Percentiles rank a stretch among this genome's conserved stretches.
Conservation (phyloP, 768 basidiomycete genomes). For the Mycena vitilis region DNA sequence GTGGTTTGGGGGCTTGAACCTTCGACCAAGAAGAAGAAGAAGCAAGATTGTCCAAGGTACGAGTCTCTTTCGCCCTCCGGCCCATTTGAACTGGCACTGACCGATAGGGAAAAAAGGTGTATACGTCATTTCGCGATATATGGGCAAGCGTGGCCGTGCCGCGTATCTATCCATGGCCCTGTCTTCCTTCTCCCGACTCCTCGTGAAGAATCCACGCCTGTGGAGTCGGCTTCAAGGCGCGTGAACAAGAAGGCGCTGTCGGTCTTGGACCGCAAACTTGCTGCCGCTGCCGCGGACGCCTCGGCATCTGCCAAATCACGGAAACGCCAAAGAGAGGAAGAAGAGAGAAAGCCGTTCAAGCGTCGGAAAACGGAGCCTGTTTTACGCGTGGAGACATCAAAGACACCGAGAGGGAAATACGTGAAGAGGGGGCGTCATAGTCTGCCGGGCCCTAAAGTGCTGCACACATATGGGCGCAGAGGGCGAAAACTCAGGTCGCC, state of each 20-base stretch:
- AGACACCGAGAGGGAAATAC: conserved; percentile 31
- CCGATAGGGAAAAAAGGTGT: conserved; percentile 56
- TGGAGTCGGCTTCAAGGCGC: conserved; percentile 58
- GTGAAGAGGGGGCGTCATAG: conserved; percentile 24
- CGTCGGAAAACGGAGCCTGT: conserved; percentile 59
- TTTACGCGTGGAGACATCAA: conserved; percentile 42
- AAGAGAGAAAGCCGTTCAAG: conserved; percentile 57
- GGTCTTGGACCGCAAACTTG: conserved; percentile 67
- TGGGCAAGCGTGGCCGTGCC: conserved; percentile 75
- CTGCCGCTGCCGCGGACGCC: conserved; percentile 49
- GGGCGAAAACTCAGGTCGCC: conserved; percentile 17
- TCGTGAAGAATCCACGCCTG: conserved; percentile 62
- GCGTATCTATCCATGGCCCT: conserved; percentile 62
- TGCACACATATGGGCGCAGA: conserved; percentile 20
- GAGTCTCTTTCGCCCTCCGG: conserved; percentile 39
- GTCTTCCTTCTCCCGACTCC: conserved; percentile 57
- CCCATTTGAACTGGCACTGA: conserved; percentile 20
- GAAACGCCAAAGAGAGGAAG: conserved; percentile 46
- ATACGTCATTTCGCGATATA: conserved; percentile 87
- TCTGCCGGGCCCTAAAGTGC: conserved; percentile 20
- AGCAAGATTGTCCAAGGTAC: conserved; percentile 82
- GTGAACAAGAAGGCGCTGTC: conserved; percentile 63
- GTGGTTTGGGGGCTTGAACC: conserved; percentile 79
- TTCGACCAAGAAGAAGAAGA: conserved; percentile 66
- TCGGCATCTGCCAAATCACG: conserved; percentile 41